A percentile compares a stretch with the other conserved stretches of the same genome.
Evolutionary conservation across 225 moss, liverwort and hornwort genomes (phyloP).

Genomic region (Antitrichia curtipendula): DNA sequence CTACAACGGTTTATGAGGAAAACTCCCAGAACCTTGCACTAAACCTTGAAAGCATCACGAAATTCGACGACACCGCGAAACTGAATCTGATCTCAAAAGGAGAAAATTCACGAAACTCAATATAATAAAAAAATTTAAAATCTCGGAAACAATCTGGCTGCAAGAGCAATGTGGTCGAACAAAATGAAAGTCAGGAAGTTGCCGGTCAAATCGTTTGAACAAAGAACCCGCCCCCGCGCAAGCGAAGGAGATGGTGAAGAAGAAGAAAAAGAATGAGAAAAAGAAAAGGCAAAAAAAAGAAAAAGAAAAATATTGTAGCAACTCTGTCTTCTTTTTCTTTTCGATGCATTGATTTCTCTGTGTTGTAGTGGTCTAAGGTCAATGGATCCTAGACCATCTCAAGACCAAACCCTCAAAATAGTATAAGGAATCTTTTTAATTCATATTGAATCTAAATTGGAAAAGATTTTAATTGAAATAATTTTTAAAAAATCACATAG

Average conservation of each 20-base stretch:
- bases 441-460: neutral
- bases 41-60: neutral
- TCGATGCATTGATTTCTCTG: neutral
- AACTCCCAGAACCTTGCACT: neutral
- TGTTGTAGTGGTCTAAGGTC: neutral
- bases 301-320: no score
- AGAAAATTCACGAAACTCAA: neutral
- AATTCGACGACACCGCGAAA: neutral
- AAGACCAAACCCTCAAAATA: neutral
- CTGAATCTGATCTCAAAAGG: neutral
- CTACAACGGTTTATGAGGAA: neutral
- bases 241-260: neutral
- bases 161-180: neutral
- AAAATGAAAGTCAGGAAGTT: neutral
- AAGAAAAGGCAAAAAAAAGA: neutral
- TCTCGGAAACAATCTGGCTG: no score
- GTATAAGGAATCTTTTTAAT: neutral
- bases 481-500: fast-evolving
- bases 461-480: no score
- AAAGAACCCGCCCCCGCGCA: neutral
- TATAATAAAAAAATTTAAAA: no score
- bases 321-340: neutral
- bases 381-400: neutral
- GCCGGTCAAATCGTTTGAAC: neutral
- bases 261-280: neutral